Base-by-base conservation (phyloP, 148 eudicot species). In the Camellia granthamiana region DNA sequence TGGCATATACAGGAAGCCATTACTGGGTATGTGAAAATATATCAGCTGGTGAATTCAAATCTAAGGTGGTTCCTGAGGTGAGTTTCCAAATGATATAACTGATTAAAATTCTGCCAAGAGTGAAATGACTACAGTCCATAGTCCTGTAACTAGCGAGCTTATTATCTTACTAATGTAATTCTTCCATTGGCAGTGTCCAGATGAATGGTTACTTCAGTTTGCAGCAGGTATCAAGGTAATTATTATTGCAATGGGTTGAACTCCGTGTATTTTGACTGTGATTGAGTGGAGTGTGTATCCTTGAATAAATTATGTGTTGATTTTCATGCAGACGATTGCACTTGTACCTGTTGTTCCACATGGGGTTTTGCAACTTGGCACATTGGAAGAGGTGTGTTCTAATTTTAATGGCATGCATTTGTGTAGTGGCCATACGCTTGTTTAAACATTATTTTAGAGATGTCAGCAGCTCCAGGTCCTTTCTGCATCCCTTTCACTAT, bases 331-430 rank as follows among this genome's bases (percentile, higher is more conserved):
- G 98, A 94, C 98, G 19, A 84, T 91, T 77, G 85, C 92, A 79
- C 85, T 90, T 41, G 81, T 86, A 81, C 93, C 98, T 64, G 84
- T 90, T 74, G 60, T 85, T 54, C 89, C 92, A 49, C 82, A 87
- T 85, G 97, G 98, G 84, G 90, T 94, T 84, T 72, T 94, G 69
- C 98, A 92, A 80, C 89, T 94, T 44, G 98, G 97, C 62, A 90
- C 98, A 67, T 41, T 88, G 73, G 88, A 90, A 77, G 89, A 77
- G 93, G 98, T 94, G 60, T 8, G 88, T 83, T 68, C 78, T 74
- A 44, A 68, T 23, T 23, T 16, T 42, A 42, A 43, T 61, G 47
- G 7, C 55, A 69, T 42, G 8, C n/a, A 23, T 51, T 59, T 59
- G 3, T 46, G 62, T 46, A 43, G 58, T 61, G 6, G 42, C 12